A percentile compares a stretch with the other conserved stretches of the same genome.
Conservation (phyloP, 2,329 filamentous ascomycete species). For the Pseudodiploospora longispora region DNA sequence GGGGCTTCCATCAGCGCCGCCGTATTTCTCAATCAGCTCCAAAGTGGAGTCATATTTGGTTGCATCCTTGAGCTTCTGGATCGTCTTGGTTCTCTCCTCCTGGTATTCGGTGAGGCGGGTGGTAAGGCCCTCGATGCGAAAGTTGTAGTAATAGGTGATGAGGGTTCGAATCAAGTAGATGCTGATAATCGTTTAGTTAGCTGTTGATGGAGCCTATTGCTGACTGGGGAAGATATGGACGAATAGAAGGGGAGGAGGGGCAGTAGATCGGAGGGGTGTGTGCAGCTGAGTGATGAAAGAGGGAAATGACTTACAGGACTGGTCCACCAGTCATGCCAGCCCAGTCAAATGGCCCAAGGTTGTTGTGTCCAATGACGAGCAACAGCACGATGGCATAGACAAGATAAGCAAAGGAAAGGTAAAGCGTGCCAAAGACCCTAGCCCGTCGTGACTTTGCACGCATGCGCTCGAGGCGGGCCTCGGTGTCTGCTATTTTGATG, state of each 20-base stretch:
- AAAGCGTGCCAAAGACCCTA: conserved; percentile 83
- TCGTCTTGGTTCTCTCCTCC: conserved; percentile 74
- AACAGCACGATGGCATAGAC: conserved; percentile 74
- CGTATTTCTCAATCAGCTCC: conserved; percentile 90
- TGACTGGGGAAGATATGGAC: neutral
- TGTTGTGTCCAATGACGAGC: conserved; percentile 76
- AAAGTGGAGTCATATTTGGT: conserved; percentile 96
- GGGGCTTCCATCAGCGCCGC: conserved; percentile 47
- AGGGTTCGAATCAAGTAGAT: conserved; percentile 67
- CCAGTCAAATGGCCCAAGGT: conserved; percentile 71
- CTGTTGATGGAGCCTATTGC: neutral
- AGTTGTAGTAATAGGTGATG: conserved; percentile 68
- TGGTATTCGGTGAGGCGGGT: conserved; percentile 65
- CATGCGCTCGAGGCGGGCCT: conserved; percentile 63
- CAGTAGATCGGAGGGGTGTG: neutral
- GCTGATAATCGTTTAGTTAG: conserved; percentile 33
- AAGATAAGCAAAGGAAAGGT: conserved; percentile 83
- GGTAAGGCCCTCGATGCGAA: conserved; percentile 64
- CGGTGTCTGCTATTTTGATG: conserved; percentile 69
- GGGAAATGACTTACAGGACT: conserved; percentile 49
- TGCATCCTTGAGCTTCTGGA: conserved; percentile 87
- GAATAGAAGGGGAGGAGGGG: neutral
- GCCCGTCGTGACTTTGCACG: conserved; percentile 67
- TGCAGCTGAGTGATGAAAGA: neutral
- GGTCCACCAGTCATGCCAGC: conserved; percentile 71